Evolutionary conservation across 2,329 filamentous ascomycete species (phyloP).

Genomic region (Xylariaceae sp.): DNA sequence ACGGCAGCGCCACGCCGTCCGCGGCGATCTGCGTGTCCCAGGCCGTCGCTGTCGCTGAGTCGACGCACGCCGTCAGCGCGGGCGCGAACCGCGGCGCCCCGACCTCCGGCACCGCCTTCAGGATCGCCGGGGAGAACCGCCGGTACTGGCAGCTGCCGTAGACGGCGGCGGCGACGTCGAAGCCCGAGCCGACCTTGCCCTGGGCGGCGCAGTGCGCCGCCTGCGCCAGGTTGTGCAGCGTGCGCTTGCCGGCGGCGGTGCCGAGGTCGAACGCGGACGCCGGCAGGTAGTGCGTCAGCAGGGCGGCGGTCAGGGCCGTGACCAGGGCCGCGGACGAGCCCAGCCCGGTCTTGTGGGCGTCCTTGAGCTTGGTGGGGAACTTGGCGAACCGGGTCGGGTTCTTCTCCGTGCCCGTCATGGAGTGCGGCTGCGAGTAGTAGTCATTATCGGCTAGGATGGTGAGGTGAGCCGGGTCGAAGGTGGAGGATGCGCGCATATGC

Average conservation of each 20-base stretch:
- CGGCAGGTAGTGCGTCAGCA: constrained; percentile 76
- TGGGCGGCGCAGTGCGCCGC: constrained; percentile 93
- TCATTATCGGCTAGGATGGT: constrained; percentile 93
- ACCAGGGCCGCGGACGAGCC: constrained; percentile 94
- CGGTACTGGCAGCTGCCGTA: constrained; percentile 90
- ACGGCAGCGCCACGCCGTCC: constrained; percentile 70
- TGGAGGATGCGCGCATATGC: constrained; percentile 43
- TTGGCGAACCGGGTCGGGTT: constrained; percentile 65
- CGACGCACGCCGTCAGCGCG: constrained; percentile 66
- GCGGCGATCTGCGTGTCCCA: constrained; percentile 85
- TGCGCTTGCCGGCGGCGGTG: constrained; percentile 55
- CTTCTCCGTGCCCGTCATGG: constrained; percentile 29
- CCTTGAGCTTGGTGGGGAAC: constrained; percentile 73
- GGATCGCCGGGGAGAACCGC: constrained; percentile 82
- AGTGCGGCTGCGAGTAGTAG: constrained; percentile 81
- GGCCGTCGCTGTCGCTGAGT: constrained; percentile 53
- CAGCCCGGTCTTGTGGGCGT: constrained; percentile 93
- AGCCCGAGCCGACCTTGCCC: constrained; percentile 94
- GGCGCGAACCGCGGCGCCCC: constrained; percentile 68
- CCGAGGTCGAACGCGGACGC: constrained; percentile 57
- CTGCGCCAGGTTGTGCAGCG: constrained; percentile 91
- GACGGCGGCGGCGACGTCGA: constrained; percentile 91
- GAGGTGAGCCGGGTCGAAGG: constrained; percentile 70
- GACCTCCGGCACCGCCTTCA: constrained; percentile 68
- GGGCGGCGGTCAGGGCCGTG: constrained; percentile 77